Evolutionary conservation across 345 rosid species (phyloP), one percentile per base, ranked within the genome.

Genomic region (Cardamine resedifolia): DNA sequence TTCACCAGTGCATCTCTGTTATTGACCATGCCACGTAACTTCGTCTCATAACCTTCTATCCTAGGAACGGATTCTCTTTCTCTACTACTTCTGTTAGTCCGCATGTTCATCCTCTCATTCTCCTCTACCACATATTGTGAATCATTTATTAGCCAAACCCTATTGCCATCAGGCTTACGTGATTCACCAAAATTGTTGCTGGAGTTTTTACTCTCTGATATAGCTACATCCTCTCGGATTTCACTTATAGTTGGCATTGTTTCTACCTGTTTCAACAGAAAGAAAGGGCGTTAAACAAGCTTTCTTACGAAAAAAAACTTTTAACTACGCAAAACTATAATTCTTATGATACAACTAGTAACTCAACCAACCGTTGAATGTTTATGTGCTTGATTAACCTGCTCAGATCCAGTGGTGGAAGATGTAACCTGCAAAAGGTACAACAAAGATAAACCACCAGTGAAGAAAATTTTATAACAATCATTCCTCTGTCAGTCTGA

Each of bases 331-430:
- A 67, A 28, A 38, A n/a, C 15, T 59, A 24, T 27, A 34, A 60
- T 50, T 33, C 34, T 50, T 38, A 39, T 27, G 12, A 5, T n/a
- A 41, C 16, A 68, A 41, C 33, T 43, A 68, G 33, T 56, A 44
- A n/a, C 53, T 72, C 62, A 62, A 66, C 89, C 77, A 59, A 88
- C 92, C 83, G 73, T 24, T 75, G 82, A 83, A 81, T 65, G 58
- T 67, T 73, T 75, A 74, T 79, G 79, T 38, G 66, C 58, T 66
- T 80, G 86, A 70, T 78, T 78, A 34, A 71, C 68, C 70, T 81
- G 83, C 70, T 78, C 83, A 58, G 68, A 52, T 77, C 81, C 84
- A 71, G 71, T 81, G 21, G 73, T 38, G 50, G 81, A 74, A 68
- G 67, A 77, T 24, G 63, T 53, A 64, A 68, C 87, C 96, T 91